Base-by-base conservation (phyloP, 805 yeast genomes). In the Sugiyamaella lignohabitans region DNA sequence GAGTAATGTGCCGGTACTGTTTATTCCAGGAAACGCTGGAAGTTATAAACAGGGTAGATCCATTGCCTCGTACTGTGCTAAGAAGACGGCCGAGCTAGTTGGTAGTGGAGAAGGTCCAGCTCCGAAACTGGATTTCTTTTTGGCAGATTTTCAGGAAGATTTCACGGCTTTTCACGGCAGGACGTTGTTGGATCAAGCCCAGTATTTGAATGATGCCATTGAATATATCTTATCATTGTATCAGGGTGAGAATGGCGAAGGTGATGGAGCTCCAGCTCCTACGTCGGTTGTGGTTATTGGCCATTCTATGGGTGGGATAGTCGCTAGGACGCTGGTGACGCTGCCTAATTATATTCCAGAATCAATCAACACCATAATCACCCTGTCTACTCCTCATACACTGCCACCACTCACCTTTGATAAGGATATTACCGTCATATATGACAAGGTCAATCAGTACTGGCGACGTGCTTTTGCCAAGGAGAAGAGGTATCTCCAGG, bases 11-110 rank as follows among this genome's bases (percentile, higher is more conserved):
- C 99, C 99, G 0, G 88, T 87, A 1, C 67, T 93, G 14, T 93
- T 93, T 63, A 84, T 94, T 36, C 98, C 98, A 0, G 99, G 99
- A 0, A 93, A 94, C 61, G 98, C 98, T 0, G 99, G 99, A 1
- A 82, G 94, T 47, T 88, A 79, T 63, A 77, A 79, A 53, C 99
- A 93, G 64, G 95, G 78, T 6, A 71, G 98, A 44, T 86, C 96
- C 1, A 76, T 91, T n/a, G 98, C 97, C 0, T 80, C 97, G 1
- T 84, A 83, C 53, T 70, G 85, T 20, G 75, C 96, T 1, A 71
- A 73, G 27, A 19, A 8, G 16, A 38, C 30, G 5, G 16, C 41
- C 11, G 27, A 21, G 10, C 8, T 19, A 38, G n/a, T 6, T 11
- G 17, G 39, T n/a, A 5, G 17, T 27, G 32, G 35, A 24, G 40